Conservation (phyloP, 768 basidiomycete genomes). For the Rubroboletus pulcherrimus region DNA sequence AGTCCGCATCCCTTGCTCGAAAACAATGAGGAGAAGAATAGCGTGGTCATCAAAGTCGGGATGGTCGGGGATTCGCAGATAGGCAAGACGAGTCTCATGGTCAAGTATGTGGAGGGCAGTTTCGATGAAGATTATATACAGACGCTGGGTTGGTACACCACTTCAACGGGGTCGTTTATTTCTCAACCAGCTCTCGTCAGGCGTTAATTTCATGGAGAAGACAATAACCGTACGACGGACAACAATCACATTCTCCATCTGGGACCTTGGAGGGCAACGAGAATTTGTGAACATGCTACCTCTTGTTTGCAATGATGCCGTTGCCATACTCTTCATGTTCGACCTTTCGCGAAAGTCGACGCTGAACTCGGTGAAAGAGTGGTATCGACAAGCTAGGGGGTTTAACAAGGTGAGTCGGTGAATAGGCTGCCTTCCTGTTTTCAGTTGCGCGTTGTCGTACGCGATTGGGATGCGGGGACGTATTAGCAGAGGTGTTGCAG, state of each 20-base stretch:
- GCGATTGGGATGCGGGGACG: background rate
- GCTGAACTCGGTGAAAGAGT: conserved; percentile 97
- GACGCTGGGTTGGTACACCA: conserved; percentile 74
- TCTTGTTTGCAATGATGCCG: conserved; percentile 98
- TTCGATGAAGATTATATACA: conserved; percentile 99
- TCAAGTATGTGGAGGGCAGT: conserved; percentile 98
- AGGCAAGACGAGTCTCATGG: conserved; percentile 98
- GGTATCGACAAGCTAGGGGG: conserved; percentile 98
- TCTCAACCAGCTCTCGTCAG: conserved; percentile 32
- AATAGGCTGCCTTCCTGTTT: background rate
- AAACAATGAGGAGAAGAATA: conserved; percentile 75
- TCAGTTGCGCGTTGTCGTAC: background rate
- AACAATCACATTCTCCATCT: conserved; percentile 99
- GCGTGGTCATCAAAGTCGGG: conserved; percentile 96
- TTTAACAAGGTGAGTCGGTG: conserved; percentile 85
- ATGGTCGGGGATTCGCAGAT: conserved; percentile 99
- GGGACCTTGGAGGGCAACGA: conserved; percentile 95
- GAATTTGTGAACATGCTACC: conserved; percentile 99
- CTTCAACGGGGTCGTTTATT: background rate
- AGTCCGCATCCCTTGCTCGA: conserved; percentile 47
- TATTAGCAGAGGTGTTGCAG: background rate
- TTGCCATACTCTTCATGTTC: conserved; percentile 99
- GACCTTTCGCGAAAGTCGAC: conserved; percentile 97
- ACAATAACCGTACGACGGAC: conserved; percentile 97
- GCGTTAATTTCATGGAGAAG: conserved; percentile 99